Percentiles rank a stretch among this genome's conserved stretches.
Conservation (phyloP, 768 basidiomycete species). For the Infundibulicybe gibba region DNA sequence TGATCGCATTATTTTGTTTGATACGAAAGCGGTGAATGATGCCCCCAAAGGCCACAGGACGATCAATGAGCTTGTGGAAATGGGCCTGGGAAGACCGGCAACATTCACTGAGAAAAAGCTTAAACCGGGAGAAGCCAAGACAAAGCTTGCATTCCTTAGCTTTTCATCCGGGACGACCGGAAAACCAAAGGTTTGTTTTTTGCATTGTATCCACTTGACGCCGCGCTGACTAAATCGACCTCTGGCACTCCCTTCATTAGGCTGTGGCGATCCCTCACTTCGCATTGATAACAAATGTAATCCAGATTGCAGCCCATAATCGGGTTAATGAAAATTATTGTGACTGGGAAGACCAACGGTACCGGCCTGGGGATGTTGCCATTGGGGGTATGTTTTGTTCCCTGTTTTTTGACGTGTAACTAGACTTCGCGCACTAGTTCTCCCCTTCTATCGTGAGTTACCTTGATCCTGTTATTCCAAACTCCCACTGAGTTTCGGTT, state of each 20-base stretch:
- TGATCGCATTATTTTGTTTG: conserved; percentile 42
- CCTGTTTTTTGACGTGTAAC: neutral
- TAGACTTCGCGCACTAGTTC: conserved; percentile 28
- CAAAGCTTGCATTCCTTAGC: conserved; percentile 65
- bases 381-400: conserved; percentile 43
- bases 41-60: conserved; percentile 19
- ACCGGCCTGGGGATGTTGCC: conserved; percentile 57
- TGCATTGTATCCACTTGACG: neutral
- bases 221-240: no score
- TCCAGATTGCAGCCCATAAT: conserved; percentile 55
- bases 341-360: conserved; percentile 44
- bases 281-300: conserved; percentile 56
- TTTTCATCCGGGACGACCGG: conserved; percentile 79
- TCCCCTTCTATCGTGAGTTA: conserved; percentile 59
- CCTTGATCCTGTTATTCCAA: neutral
- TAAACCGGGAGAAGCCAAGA: conserved; percentile 56
- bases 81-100: conserved; percentile 36
- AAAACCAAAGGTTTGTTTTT: conserved; percentile 52
- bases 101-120: conserved; percentile 49
- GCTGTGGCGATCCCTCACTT: conserved; percentile 62
- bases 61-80: conserved; percentile 43
- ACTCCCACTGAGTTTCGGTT: neutral
- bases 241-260: conserved; percentile 18
- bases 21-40: conserved; percentile 15
- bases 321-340: conserved; percentile 43